phyloP scores from a whole-genome alignment of 257 asterid genomes.

The Gynochthodes officinalis region DNA sequence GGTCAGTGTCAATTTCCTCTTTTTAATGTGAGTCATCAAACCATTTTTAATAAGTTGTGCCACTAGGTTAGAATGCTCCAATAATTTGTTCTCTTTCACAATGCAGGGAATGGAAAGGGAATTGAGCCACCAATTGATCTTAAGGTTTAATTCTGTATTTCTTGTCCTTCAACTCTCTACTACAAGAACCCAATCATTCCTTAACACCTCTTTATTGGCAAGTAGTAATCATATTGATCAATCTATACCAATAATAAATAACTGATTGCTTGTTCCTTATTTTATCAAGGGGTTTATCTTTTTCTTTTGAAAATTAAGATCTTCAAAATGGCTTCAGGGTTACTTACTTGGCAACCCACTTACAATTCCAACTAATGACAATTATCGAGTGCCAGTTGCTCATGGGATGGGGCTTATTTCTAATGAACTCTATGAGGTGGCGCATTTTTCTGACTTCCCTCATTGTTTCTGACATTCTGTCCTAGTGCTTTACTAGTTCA shows the following conservation, averaged over 20 bases:
- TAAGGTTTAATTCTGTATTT: constrained; percentile 24
- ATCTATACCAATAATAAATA: no score
- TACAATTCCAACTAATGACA: constrained; percentile 25
- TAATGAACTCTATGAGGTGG: constrained; percentile 42
- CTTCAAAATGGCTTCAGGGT: constrained; percentile 32
- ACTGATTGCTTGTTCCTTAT: neutral
- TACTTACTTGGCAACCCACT: constrained; percentile 40
- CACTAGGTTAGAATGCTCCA: neutral
- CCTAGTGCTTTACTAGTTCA: neutral
- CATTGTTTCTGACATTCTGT: neutral
- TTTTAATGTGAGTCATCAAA: neutral
- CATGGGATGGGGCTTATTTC: constrained; percentile 42
- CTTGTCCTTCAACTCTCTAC: neutral
- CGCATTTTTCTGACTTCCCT: no score
- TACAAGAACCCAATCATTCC: neutral
- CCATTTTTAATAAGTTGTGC: neutral
- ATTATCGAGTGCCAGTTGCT: constrained; percentile 35
- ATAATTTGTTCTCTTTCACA: neutral
- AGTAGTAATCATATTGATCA: no score
- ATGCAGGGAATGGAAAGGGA: constrained; percentile 39
- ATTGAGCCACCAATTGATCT: constrained; percentile 25
- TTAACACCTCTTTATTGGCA: neutral
- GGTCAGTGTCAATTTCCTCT: neutral
- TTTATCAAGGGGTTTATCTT: neutral
- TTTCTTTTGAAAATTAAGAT: neutral